A percentile compares a stretch with the other conserved stretches of the same genome.
phyloP scores from a whole-genome alignment of 352 stramenopile genomes.

The Phytophthora meadii region DNA sequence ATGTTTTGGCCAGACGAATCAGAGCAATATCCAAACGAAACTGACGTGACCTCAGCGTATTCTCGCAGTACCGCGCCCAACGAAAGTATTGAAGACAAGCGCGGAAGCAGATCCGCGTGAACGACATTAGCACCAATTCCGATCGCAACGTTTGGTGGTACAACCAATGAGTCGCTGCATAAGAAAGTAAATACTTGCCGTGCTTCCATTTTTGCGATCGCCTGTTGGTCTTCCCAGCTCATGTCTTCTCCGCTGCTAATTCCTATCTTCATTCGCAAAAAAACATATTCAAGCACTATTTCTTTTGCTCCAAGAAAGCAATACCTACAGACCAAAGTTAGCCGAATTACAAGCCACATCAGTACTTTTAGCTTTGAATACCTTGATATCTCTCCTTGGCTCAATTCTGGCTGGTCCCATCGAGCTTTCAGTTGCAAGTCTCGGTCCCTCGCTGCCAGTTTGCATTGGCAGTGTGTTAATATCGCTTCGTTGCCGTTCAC shows the following conservation, averaged over 20 bases:
- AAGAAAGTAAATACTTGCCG: slow-evolving; percentile 18
- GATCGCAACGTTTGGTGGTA: slow-evolving; percentile 17
- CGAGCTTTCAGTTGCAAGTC: slow-evolving; percentile 12
- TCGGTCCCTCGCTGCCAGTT: slow-evolving; percentile 18
- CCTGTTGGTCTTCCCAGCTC: slow-evolving; percentile 21
- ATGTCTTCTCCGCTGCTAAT: not conserved
- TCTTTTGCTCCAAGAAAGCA: slow-evolving; percentile 26
- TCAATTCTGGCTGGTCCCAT: slow-evolving; percentile 15
- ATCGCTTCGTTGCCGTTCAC: slow-evolving; percentile 13
- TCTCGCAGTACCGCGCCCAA: slow-evolving; percentile 15
- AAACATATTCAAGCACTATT: slow-evolving; percentile 23
- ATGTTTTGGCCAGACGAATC: slow-evolving; percentile 7
- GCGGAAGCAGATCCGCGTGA: slow-evolving; percentile 31
- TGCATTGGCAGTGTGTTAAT: slow-evolving; percentile 25
- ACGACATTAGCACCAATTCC: slow-evolving; percentile 27
- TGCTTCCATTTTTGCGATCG: slow-evolving; percentile 15
- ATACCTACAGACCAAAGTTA: slow-evolving; percentile 20
- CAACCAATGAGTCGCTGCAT: not conserved
- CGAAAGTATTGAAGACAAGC: slow-evolving; percentile 15
- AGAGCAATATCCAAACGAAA: slow-evolving; percentile 28
- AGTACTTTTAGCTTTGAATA: not conserved
- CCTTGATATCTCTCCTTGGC: slow-evolving; percentile 11
- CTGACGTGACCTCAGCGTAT: slow-evolving; percentile 17
- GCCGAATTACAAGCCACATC: not conserved
- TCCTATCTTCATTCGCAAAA: slow-evolving; percentile 16